Evolutionary conservation across 805 yeast genomes (phyloP), one percentile per base, ranked within the genome.

Genomic region (Nakazawaea sp.): DNA sequence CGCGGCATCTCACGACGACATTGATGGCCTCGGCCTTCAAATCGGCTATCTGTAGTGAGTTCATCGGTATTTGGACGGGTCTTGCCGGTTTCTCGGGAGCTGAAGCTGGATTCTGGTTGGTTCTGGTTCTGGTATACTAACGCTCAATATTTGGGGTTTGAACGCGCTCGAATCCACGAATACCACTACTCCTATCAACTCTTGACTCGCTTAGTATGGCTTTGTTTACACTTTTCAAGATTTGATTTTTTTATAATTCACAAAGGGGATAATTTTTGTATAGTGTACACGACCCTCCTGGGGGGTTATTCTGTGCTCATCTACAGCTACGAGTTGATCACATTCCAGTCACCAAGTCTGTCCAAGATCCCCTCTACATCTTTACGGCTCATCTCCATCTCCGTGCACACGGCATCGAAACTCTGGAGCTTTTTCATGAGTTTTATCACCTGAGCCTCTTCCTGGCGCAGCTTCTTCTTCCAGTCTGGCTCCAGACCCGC

Each of bases 371-470:
- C 49, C 46, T 78, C 81, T 1, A 82, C 72, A 20, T 78, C 80
- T 16, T 52, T 53, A 32, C 75, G 61, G 8, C 82, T 68, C 49
- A 68, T 67, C 32, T 68, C 72, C 47, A 85, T 59, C 41, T 76
- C 81, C 0, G 90, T 84, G 49, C 90, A 81, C 2, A 86, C 78
- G 4, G 72, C 64, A 48, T 81, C 90, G 45, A 78, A 64, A 43
- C 69, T 71, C 35, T 72, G 78, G 18, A 67, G 67, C 16, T 72
- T 70, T 40, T 67, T 66, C 20, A 81, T 46, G 11, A 74, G 56
- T 42, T 66, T 67, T 3, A 73, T 43, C 32, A 77, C 47, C 10
- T 54, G 53, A 4, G 53, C 41, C 39, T 66, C 55, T 26, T 66
- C 65, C 25, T 48, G 45, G 24, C 51, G 45, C 26, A 43, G 23